phyloP scores from a whole-genome alignment of 768 basidiomycete genomes.

The Nevesoporus exiguus region DNA sequence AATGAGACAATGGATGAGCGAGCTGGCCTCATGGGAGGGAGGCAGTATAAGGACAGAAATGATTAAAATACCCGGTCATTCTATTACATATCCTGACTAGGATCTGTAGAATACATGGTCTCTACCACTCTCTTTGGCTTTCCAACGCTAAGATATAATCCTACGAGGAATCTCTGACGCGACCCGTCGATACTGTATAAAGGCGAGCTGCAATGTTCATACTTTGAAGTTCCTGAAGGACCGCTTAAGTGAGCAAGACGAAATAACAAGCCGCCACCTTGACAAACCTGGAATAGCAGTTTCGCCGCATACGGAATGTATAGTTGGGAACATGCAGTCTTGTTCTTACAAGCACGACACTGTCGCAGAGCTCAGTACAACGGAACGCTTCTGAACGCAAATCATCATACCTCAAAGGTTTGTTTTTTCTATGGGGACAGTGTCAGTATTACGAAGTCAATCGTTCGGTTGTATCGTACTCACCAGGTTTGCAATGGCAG shows the following conservation, averaged over 20 bases:
- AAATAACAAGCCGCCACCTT: background rate
- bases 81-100: conserved; percentile 15
- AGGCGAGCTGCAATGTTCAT: conserved; percentile 92
- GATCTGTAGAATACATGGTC: conserved; percentile 38
- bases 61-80: conserved; percentile 28
- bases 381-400: background rate
- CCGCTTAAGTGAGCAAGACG: background rate
- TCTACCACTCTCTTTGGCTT: background rate
- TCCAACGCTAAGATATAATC: background rate
- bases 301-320: conserved; percentile 98
- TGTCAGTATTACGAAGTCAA: conserved; percentile 11
- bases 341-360: conserved; percentile 97
- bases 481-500: conserved; percentile 94
- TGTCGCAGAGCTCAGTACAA: conserved; percentile 18
- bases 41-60: conserved; percentile 32
- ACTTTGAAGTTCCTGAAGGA: conserved; percentile 77
- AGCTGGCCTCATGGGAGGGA: conserved; percentile 56
- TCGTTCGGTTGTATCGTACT: conserved; percentile 29
- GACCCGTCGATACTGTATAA: conserved; percentile 84
- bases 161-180: conserved; percentile 59
- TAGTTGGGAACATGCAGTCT: conserved; percentile 87
- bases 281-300: conserved; percentile 83
- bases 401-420: conserved; percentile 73
- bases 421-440: conserved; percentile 76
- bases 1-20: conserved; percentile 54